Conservation (phyloP, 345 rosid genomes). For the Hibiscus syriacus region DNA sequence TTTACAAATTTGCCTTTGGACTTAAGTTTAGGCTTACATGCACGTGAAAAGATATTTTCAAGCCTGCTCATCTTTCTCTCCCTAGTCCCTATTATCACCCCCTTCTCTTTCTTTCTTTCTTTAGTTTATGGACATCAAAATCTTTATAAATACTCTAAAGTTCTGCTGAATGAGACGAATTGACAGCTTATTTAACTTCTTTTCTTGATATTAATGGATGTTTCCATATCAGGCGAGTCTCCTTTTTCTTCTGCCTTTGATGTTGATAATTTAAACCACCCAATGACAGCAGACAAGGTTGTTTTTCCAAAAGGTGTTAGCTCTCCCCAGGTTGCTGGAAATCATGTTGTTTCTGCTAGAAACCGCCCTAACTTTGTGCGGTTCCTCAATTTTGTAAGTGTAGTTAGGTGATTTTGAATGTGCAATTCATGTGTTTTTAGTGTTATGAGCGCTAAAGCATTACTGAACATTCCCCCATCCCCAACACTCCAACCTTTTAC, state of each 20-base stretch:
- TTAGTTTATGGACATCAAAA: neutral
- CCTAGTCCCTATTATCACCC: neutral
- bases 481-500: neutral
- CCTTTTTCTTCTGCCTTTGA: slow-evolving; percentile 98
- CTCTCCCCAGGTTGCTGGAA: slow-evolving; percentile 76
- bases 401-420: slow-evolving; percentile 2
- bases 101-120: neutral
- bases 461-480: neutral
- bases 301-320: slow-evolving; percentile 51
- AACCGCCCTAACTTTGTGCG: slow-evolving; percentile 55
- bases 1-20: neutral
- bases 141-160: neutral
- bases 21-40: neutral
- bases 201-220: slow-evolving; percentile 7
- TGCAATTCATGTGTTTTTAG: neutral
- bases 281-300: slow-evolving; percentile 56
- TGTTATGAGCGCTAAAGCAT: neutral
- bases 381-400: slow-evolving; percentile 77
- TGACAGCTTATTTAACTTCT: neutral
- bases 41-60: neutral
- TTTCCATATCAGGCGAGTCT: slow-evolving; percentile 65
- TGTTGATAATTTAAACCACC: slow-evolving; percentile 84
- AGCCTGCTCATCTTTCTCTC: neutral
- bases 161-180: neutral
- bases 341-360: slow-evolving; percentile 52